Percentiles rank a stretch among this genome's conserved stretches.
Conservation (phyloP, 345 rosid genomes). For the Pistacia vera region DNA sequence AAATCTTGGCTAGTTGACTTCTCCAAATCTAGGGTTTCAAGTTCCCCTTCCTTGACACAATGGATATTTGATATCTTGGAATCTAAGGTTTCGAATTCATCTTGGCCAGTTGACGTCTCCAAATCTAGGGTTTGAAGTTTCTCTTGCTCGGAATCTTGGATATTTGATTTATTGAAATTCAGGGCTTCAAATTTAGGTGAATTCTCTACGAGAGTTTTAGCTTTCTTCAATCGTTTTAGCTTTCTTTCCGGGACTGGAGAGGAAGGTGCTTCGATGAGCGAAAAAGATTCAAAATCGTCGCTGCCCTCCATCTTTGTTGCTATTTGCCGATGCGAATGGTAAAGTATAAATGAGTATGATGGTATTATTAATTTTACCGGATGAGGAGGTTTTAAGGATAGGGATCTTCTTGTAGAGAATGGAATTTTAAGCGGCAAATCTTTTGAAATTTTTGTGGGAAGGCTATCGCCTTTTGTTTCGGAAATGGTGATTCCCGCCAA, state of each 20-base stretch:
- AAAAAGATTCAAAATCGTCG: conserved; percentile 44
- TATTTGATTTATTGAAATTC: conserved; percentile 8
- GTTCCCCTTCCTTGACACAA: not conserved
- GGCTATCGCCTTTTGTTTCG: conserved; percentile 14
- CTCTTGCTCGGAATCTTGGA: not conserved
- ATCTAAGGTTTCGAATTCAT: not conserved
- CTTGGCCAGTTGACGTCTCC: conserved; percentile 15
- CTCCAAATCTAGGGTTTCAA: conserved; percentile 24
- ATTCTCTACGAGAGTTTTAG: conserved; percentile 25
- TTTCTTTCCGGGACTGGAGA: conserved; percentile 46
- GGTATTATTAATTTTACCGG: not conserved
- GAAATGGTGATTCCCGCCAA: conserved; percentile 20
- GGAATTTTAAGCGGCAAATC: conserved; percentile 40
- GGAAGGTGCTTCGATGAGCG: conserved; percentile 45
- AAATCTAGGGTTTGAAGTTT: not conserved
- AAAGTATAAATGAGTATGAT: not conserved
- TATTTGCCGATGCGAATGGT: not conserved
- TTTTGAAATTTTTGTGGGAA: conserved; percentile 27
- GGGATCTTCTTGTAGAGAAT: not conserved
- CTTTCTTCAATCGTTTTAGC: conserved; percentile 74
- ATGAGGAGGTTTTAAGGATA: not conserved
- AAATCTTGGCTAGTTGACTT: conserved; percentile 18
- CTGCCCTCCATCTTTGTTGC: conserved; percentile 48
- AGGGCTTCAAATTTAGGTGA: conserved; percentile 23
- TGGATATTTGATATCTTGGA: not conserved